Conservation (phyloP, 176 grass and related monocot species). For the Zizania latifolia region DNA sequence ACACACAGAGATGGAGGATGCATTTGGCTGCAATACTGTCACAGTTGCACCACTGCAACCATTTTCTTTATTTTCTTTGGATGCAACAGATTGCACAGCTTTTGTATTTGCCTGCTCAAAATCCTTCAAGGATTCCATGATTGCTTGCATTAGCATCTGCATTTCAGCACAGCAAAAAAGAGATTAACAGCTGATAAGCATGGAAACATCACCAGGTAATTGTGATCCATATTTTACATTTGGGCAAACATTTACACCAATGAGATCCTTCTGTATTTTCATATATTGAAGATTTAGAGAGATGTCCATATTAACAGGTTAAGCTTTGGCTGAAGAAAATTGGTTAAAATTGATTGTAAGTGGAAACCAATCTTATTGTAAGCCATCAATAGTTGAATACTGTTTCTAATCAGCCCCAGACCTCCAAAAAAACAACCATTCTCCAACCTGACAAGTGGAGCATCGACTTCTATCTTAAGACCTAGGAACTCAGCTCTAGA, state of each 20-base stretch:
- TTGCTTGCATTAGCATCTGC: conserved; percentile 97
- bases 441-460: not conserved
- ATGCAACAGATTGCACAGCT: conserved; percentile 26
- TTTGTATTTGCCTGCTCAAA: conserved; percentile 49
- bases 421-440: not conserved
- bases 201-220: not conserved
- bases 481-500: not conserved
- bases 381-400: not conserved
- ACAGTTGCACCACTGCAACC: conserved; percentile 8
- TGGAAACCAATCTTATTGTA: not conserved
- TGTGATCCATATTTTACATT: not conserved
- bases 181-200: not conserved
- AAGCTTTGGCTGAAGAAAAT: not conserved
- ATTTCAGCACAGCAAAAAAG: not conserved
- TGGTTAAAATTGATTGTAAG: not conserved
- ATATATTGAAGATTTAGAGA: not conserved
- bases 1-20: not conserved
- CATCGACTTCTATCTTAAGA: too few relatives aligned
- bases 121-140: conserved; percentile 88
- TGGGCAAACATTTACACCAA: not conserved
- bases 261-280: too few relatives aligned
- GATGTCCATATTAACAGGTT: not conserved
- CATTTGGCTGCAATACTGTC: conserved; percentile 20
- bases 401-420: not conserved
- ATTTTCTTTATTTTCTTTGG: conserved; percentile 25